Base-by-base conservation (phyloP, 2,329 filamentous ascomycete species). In the Colletotrichum zoysiae region DNA sequence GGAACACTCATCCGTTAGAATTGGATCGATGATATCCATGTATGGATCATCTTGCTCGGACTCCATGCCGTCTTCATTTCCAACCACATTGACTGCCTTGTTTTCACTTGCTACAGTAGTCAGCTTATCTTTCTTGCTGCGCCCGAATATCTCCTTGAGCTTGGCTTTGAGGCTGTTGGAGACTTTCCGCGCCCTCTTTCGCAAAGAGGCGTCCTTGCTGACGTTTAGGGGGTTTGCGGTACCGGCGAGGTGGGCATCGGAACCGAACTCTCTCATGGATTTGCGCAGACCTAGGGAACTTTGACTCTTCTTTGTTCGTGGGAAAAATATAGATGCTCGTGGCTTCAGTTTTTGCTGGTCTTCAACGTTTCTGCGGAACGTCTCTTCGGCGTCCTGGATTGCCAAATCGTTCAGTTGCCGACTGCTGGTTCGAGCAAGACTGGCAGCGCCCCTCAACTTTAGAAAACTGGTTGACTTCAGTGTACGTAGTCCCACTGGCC, bases 121-220 rank as follows among this genome's bases (percentile, higher is more conserved):
- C 26, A 80, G 79, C 6, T 81, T 79, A 0, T 82, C 82, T 57
- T 70, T 80, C 77, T 79, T 82, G 9, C 75, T 74, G 23, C 84
- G 80, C 35, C 83, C 82, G 74, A 92, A 90, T 0, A 91, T 82
- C 48, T 80, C 86, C 78, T 86, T 91, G 71, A 94, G 76, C 70
- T 86, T 92, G 59, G 84, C 86, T 76, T 86, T 92, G 50, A 94
- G 76, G 0, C 86, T 88, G 20, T 84, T 86, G 0, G 92, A 93
- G 18, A 90, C 88, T 42, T 89, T 90, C 33, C 91, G 85, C 14
- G 88, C 87, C 62, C 86, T 90, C 40, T 82, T 81, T 57, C 83
- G 85, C 38, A 91, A 75, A 5, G 74, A 51, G n/a, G 40, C 67
- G 23, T 70, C 62, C 42, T 65, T 60, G 26, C 53, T 65, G 35